Base-by-base conservation (phyloP, 2,329 filamentous ascomycete species). In the Tolypocladium tundrense region DNA sequence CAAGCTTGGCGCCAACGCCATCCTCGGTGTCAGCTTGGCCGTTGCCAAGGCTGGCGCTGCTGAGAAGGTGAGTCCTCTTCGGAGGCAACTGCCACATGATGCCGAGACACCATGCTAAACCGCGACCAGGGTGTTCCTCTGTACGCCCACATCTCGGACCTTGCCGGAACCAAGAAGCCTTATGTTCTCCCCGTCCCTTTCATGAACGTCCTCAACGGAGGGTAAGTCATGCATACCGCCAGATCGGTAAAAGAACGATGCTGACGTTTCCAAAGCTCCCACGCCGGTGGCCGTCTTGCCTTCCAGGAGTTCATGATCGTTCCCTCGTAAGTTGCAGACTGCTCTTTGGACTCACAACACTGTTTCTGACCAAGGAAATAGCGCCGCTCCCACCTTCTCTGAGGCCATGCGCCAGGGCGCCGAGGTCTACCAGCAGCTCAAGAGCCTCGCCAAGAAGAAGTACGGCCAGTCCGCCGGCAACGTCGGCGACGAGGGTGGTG, bases 401-500 rank as follows among this genome's bases (percentile, higher is more conserved):
- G 94, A 99, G 84, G 94, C 88, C 73, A 87, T 99, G 80, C 92
- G 93, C 75, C 91, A 96, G 79, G 94, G 94, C 76, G 79, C 93
- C 69, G 94, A 99, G 80, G 91, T 97, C 70, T 99, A 99, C 88
- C 93, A 97, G 79, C 88, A 90, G 79, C 89, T 99, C 70, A 99
- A 99, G 88, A 71, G 83, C 69, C 86, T 97, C 62, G 92, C 94
- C 76, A 97, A 97, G 90, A 94, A 97, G 90, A 94, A 90, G 85
- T 99, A 99, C 77, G 94, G 94, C 73, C 93, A 96, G 79, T 97
- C 94, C 64, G 94, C 94, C 66, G 94, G 93, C 76, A 99, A 99
- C 76, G 94, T 99, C 66, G 94, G 94, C 79, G 94, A 99, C 74
- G 94, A 99, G 87, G 94, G 94, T 84, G 94, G 94, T 88, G 94